phyloP scores from a whole-genome alignment of 2,329 filamentous ascomycete species.

The Aspergillus fumigatus region DNA sequence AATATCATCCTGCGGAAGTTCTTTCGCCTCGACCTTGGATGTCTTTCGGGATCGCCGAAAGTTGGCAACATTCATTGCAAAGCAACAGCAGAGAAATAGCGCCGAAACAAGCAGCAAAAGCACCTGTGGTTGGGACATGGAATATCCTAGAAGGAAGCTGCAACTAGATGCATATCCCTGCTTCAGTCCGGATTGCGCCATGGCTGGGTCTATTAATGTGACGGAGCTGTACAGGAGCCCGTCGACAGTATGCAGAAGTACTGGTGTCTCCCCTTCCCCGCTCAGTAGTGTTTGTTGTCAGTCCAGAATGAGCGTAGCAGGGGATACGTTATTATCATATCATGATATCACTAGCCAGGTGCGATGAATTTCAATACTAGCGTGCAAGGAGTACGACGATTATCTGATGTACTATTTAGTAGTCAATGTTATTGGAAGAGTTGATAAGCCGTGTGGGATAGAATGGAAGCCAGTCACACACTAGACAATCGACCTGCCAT shows the following conservation, averaged over 20 bases:
- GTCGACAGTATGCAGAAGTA: not conserved
- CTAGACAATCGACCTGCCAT: not conserved
- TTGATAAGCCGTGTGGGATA: not conserved
- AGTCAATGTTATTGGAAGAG: not conserved
- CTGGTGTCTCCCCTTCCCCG: not conserved
- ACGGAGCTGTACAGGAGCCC: not conserved
- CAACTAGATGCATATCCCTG: not conserved
- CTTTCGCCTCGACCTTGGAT: not conserved
- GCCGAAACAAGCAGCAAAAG: not conserved
- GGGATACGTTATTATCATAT: not conserved
- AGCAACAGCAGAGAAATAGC: not conserved
- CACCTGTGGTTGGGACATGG: not conserved
- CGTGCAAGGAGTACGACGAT: not conserved
- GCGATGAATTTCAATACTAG: not conserved
- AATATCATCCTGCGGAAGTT: not conserved
- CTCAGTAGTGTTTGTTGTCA: not conserved
- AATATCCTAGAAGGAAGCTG: not conserved
- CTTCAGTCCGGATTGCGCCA: not conserved
- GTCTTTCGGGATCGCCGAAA: not conserved
- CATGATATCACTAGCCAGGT: not conserved
- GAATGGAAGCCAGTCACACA: not conserved
- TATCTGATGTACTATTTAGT: not conserved
- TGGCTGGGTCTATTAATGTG: not conserved
- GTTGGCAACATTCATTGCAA: not conserved
- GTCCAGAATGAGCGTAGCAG: not conserved